Conservation (phyloP, 2,329 filamentous ascomycete genomes). For the Fusarium verticillioides region DNA sequence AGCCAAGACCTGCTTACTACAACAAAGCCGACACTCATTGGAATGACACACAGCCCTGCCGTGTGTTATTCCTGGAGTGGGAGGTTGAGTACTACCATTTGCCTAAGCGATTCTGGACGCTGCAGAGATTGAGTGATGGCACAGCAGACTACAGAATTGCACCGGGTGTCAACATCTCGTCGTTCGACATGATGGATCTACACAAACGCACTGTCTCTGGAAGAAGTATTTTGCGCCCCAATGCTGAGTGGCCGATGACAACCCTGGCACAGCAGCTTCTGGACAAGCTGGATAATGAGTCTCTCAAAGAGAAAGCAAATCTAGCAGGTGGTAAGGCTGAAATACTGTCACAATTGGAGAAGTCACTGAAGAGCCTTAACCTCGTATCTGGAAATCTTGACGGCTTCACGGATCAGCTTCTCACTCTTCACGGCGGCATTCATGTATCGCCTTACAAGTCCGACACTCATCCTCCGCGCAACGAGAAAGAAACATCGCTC, state of each 20-base stretch:
- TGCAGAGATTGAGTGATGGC: background rate
- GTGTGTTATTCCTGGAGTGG: background rate
- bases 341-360: background rate
- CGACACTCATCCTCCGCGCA: background rate
- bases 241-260: background rate
- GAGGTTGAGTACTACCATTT: background rate
- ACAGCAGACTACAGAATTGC: background rate
- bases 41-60: background rate
- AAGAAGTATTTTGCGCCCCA: background rate
- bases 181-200: background rate
- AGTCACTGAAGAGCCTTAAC: background rate
- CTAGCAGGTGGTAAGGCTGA: background rate
- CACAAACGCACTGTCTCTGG: background rate
- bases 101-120: background rate
- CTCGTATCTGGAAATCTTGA: background rate
- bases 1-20: background rate
- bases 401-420: background rate
- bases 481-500: background rate
- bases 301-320: background rate
- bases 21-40: background rate
- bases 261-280: background rate
- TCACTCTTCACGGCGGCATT: rapidly evolving
- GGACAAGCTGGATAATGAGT: background rate
- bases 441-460: background rate
- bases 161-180: background rate